Evolutionary conservation across 2,329 filamentous ascomycete genomes (phyloP).

Genomic region (Colletotrichum euphorbiae): DNA sequence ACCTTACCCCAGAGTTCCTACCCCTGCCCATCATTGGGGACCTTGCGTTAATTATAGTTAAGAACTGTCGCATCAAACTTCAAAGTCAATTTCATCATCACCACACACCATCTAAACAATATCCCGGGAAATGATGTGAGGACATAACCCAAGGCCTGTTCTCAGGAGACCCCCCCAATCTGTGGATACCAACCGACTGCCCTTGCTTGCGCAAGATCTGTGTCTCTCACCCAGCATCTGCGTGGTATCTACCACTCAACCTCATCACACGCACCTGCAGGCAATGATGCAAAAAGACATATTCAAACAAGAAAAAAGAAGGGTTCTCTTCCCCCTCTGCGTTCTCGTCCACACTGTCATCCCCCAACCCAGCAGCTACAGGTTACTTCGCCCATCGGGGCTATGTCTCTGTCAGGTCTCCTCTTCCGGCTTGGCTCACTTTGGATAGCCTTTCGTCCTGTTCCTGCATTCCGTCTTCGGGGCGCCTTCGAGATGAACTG

Average conservation of each 20-base stretch:
- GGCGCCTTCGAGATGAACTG: neutral
- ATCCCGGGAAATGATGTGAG: neutral
- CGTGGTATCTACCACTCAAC: neutral
- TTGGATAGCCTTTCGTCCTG: neutral
- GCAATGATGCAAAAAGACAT: neutral
- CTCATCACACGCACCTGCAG: neutral
- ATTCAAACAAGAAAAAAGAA: neutral
- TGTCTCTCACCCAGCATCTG: neutral
- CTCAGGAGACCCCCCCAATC: no score
- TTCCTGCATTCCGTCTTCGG: neutral
- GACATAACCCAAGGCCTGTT: no score
- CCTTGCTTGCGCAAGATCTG: neutral
- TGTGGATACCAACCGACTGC: no score
- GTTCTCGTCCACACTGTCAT: neutral
- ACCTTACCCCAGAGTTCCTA: neutral
- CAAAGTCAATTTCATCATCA: conserved; percentile 9
- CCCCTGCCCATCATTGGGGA: neutral
- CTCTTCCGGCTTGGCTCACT: conserved; percentile 21
- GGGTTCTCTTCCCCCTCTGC: conserved; percentile 8
- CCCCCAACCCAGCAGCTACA: neutral
- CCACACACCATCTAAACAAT: neutral
- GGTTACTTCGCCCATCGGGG: conserved; percentile 13
- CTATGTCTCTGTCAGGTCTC: conserved; percentile 3
- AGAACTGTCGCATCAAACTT: conserved; percentile 10
- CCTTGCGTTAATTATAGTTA: conserved; percentile 5